A percentile compares a stretch with the other conserved stretches of the same genome.
phyloP scores from a whole-genome alignment of 495 filamentous ascomycete species.

The Neurospora tetraspora region DNA sequence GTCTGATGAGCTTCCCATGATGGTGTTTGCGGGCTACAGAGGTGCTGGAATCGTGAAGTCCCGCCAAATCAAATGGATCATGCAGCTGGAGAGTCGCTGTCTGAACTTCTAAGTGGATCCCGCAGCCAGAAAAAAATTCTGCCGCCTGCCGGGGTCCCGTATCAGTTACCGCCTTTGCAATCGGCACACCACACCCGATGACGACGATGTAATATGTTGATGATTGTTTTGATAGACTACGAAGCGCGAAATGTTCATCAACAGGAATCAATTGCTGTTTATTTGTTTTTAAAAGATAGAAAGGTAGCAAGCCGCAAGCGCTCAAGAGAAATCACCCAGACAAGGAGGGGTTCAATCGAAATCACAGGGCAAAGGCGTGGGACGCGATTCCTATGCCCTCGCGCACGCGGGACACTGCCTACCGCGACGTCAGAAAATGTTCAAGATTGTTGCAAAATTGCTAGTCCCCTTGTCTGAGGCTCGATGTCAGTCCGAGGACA shows the following conservation, averaged over 20 bases:
- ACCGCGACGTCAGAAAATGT: background rate
- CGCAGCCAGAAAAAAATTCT: background rate
- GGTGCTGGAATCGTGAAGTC: background rate
- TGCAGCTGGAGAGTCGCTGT: background rate
- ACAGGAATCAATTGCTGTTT: background rate
- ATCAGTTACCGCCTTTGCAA: conserved; percentile 1
- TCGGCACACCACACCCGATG: background rate
- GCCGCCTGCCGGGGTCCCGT: background rate
- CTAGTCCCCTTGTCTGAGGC: background rate
- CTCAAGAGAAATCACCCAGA: background rate
- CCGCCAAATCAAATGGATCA: background rate
- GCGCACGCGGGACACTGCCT: background rate
- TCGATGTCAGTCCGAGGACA: conserved; percentile 10
- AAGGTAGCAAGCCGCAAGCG: background rate
- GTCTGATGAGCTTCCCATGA: conserved; percentile 45
- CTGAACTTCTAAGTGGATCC: background rate
- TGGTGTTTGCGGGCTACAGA: conserved; percentile 5
- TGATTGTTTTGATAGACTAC: background rate
- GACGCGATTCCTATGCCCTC: background rate
- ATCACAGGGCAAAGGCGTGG: background rate
- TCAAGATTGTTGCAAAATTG: background rate
- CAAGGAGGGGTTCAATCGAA: background rate
- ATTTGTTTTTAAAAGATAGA: background rate
- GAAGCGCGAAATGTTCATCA: background rate
- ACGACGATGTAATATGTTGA: background rate